phyloP scores from a whole-genome alignment of 1,284 basidiomycete genomes.

The Schizophyllum amplum region DNA sequence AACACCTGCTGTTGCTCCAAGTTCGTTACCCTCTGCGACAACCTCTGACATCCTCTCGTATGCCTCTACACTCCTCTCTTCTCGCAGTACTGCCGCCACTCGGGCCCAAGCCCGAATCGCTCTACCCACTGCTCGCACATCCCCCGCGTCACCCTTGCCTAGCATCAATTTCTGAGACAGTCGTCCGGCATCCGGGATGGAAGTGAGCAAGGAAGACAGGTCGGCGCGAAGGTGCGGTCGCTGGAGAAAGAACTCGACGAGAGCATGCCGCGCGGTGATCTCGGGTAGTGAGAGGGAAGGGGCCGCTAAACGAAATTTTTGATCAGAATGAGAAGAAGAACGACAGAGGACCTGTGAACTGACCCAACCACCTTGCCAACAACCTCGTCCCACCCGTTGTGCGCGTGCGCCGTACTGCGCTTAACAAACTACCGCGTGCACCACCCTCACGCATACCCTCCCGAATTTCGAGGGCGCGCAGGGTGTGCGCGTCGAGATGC shows the following conservation, averaged over 20 bases:
- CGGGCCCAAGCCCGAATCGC: slow-evolving; percentile 53
- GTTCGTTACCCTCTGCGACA: background rate
- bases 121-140: slow-evolving; percentile 55
- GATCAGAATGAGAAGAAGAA: slow-evolving; percentile 1
- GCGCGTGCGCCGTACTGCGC: slow-evolving; percentile 70
- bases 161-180: slow-evolving; percentile 76
- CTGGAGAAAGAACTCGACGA: slow-evolving; percentile 71
- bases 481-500: slow-evolving; percentile 88
- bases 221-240: slow-evolving; percentile 65
- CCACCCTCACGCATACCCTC: slow-evolving; percentile 74
- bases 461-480: slow-evolving; percentile 83
- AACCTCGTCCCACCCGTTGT: slow-evolving; percentile 79
- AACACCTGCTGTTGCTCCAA: slow-evolving; percentile 12
- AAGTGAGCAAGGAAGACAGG: slow-evolving; percentile 48
- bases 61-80: slow-evolving; percentile 49
- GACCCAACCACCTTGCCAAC: slow-evolving; percentile 71
- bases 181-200: slow-evolving; percentile 67
- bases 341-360: slow-evolving; percentile 17
- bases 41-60: slow-evolving; percentile 22
- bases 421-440: slow-evolving; percentile 67
- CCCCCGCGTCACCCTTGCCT: slow-evolving; percentile 58
- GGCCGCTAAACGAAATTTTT: slow-evolving; percentile 49
- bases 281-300: slow-evolving; percentile 73
- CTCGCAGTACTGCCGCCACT: slow-evolving; percentile 39
- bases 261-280: slow-evolving; percentile 69